Evolutionary conservation across 345 rosid species (phyloP), one percentile per base, ranked within the genome.

Genomic region (Lepidium didymum): DNA sequence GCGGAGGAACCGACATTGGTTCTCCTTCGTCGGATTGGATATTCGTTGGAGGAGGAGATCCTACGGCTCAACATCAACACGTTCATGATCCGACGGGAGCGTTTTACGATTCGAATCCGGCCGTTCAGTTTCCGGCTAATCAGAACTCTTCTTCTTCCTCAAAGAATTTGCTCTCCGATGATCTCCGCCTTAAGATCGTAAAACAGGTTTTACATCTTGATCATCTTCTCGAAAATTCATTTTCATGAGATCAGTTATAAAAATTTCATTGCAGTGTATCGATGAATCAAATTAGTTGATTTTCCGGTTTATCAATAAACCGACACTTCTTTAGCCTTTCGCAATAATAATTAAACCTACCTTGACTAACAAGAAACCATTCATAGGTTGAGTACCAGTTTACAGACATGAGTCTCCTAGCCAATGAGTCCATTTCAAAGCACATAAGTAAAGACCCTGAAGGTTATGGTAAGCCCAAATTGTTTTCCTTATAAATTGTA

Each of bases 361-460:
- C 74, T 61, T 61, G 60, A 62, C 1, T 37, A 16, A 29, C 38
- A 68, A 74, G 78, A 45, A 68, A 74, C 16, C 18, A 1, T 3
- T 4, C 2, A 53, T 80, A 91, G 97, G 99, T 82, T 69, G 97
- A 94, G 56, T 91, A 91, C 73, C 90, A 86, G 78, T 82, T 94
- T 70, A 91, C 95, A 58, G 88, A 91, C 79, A 86, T 91, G 88
- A 89, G 91, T 77, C 90, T 94, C 74, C 80, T 94, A 34, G 92
- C 96, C 10, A 91, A 94, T 76, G 97, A 94, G 62, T 83, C 89
- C 16, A 77, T 94, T 74, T 83, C 93, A 27, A 91, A 84, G 75
- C 97, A 89, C 35, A 79, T 87, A 56, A 81, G 59, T 67, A 89
- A 87, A 87, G 97, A 94, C 35, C 86, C 83, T 16, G 96, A 91